Evolutionary conservation across 495 filamentous ascomycete genomes (phyloP).

Genomic region (Aspergillus mulundensis): DNA sequence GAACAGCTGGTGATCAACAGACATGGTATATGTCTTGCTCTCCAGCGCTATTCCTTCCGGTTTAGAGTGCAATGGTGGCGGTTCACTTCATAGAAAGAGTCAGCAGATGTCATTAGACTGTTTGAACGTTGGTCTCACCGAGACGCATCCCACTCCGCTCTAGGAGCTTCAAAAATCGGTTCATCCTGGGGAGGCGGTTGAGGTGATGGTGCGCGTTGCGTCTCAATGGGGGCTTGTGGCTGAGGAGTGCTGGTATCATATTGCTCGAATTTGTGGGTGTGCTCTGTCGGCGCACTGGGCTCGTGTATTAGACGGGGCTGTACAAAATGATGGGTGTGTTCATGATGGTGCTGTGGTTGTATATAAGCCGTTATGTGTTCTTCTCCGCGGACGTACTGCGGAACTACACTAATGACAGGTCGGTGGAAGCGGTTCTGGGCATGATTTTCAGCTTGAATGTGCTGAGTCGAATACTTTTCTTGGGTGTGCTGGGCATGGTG

Average conservation of each 20-base stretch:
- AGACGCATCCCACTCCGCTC: conserved; percentile 63
- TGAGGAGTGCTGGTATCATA: conserved; percentile 18
- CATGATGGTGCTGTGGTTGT: conserved; percentile 14
- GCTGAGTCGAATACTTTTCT: background rate
- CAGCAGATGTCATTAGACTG: conserved; percentile 13
- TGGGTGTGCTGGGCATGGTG: too few species aligned
- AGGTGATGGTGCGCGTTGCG: conserved; percentile 25
- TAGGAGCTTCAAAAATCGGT: conserved; percentile 45
- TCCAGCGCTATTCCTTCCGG: conserved; percentile 80
- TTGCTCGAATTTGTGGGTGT: conserved; percentile 1
- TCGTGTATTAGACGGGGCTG: conserved; percentile 9
- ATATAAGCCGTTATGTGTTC: conserved; percentile 39
- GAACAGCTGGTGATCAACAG: conserved; percentile 63
- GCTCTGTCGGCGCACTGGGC: background rate
- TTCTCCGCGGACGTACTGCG: conserved; percentile 45
- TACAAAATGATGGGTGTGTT: conserved; percentile 9
- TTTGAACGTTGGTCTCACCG: conserved; percentile 38
- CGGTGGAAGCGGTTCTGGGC: conserved; percentile 3
- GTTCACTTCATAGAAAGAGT: conserved; percentile 47
- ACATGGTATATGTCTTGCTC: conserved; percentile 70
- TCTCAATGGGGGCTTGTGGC: conserved; percentile 33
- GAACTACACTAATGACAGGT: conserved; percentile 36
- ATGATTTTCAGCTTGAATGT: conserved; percentile 2
- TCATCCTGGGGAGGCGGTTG: conserved; percentile 34
- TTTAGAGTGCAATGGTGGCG: conserved; percentile 67